Base-by-base conservation (phyloP, 495 filamentous ascomycete species). In the Aspergillus saccharolyticus region DNA sequence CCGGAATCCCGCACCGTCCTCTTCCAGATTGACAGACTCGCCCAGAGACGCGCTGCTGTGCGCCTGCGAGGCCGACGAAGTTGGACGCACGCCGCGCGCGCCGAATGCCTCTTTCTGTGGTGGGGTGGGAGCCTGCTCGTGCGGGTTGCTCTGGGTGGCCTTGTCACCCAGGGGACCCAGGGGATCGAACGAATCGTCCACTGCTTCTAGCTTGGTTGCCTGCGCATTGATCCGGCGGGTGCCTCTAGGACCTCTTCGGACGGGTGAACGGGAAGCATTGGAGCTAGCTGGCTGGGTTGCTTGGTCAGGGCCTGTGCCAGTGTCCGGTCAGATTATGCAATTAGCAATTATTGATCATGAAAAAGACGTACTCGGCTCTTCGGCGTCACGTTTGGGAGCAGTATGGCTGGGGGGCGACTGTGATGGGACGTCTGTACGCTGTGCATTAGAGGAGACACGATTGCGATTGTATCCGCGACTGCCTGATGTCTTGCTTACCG, bases 111-210 rank as follows among this genome's bases (percentile, higher is more conserved):
- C 92, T 75, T 98, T 97, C 65, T 87, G 84, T 8, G 94, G 94
- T 20, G 93, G 94, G 49, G 79, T 83, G 16, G 94, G 94, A n/a
- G 92, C 91, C 53, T 86, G 77, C 55, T 92, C 89, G 55, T 51
- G 65, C 24, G 73, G 65, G n/a, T 59, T 69, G 44, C 70, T 70
- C 47, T 76, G 71, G 56, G 66, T 61, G 44, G 80, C 74, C 44
- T 80, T 85, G 55, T 85, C 81, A 20, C 87, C 86, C 2, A 91
- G 75, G 52, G 94, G 90, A 42, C 94, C 95, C 25, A 98, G 80
- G n/a, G 94, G 94, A 25, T 94, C 95, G 50, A 96, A 79, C 44
- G 90, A 87, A 67, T 96, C 89, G 64, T 93, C 90, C 58, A 96
- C 85, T 30, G 90, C 90, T 75, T 97, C 88, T 48, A 97, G 80